Evolutionary conservation across 2,329 filamentous ascomycete genomes (phyloP).

Genomic region (Diaporthe caulivora): DNA sequence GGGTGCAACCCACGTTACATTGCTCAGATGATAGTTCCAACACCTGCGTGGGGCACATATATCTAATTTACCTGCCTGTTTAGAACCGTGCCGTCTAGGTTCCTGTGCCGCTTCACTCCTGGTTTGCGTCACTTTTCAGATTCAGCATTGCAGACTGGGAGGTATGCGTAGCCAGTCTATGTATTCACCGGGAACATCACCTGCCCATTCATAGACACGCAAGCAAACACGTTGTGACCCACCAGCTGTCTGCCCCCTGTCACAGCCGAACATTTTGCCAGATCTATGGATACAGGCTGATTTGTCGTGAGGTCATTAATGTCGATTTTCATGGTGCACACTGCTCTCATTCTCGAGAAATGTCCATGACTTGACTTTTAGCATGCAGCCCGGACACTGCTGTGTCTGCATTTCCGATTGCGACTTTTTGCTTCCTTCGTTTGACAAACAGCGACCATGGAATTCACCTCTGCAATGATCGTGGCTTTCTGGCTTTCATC

Average conservation of each 20-base stretch:
- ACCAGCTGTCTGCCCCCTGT: background rate
- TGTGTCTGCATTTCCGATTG: background rate
- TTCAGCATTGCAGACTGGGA: background rate
- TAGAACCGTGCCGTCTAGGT: background rate
- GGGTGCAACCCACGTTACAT: conserved; percentile 21
- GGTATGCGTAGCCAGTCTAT: too few species aligned
- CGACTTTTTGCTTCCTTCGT: background rate
- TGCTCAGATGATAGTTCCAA: conserved; percentile 4
- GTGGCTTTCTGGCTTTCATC: background rate
- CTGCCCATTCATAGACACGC: conserved; percentile 24
- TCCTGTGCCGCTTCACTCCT: background rate
- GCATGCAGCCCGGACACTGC: background rate
- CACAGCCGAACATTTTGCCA: background rate
- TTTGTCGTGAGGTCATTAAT: background rate
- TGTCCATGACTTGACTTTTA: background rate
- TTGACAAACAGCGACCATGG: conserved; percentile 1
- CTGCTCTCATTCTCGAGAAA: background rate
- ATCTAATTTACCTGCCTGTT: background rate
- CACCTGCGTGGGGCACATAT: background rate
- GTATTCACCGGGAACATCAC: background rate
- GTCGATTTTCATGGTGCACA: background rate
- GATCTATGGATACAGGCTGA: background rate
- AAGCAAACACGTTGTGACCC: conserved; percentile 22
- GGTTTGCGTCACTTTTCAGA: background rate
- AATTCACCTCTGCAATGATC: background rate